A percentile compares a stretch with the other conserved stretches of the same genome.
Conservation (phyloP, 345 rosid genomes). For the Euphorbia pulcherrima region DNA sequence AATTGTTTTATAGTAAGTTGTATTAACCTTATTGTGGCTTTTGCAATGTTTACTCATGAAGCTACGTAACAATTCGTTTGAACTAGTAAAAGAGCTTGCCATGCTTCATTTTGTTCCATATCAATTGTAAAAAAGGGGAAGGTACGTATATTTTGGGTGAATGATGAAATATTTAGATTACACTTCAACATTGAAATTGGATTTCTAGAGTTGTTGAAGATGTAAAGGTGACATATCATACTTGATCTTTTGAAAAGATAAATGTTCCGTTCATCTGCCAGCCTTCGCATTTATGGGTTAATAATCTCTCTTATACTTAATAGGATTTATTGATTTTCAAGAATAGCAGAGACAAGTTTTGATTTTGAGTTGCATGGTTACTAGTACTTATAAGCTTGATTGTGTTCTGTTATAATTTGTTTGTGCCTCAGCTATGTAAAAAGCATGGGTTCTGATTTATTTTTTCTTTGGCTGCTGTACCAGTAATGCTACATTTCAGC, state of each 20-base stretch:
- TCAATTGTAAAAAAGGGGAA: too few species aligned
- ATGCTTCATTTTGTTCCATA: too few species aligned
- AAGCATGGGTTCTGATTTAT: not conserved
- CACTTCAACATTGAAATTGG: not conserved
- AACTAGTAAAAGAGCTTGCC: not conserved
- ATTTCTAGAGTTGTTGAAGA: not conserved
- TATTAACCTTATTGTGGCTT: not conserved
- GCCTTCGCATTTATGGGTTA: not conserved
- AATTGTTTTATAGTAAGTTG: too few species aligned
- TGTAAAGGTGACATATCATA: not conserved
- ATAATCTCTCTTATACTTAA: not conserved
- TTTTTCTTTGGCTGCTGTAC: slow-evolving; percentile 21
- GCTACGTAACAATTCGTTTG: not conserved
- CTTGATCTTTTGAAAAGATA: not conserved
- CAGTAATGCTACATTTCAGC: slow-evolving; percentile 88
- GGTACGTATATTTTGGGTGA: not conserved
- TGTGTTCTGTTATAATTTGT: not conserved
- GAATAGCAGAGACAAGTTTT: not conserved
- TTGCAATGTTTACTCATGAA: not conserved
- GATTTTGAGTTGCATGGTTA: not conserved
- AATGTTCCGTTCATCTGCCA: not conserved
- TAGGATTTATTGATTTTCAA: not conserved
- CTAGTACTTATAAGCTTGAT: not conserved
- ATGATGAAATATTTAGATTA: not conserved
- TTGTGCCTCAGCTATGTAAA: not conserved